Evolutionary conservation across 495 filamentous ascomycete genomes (phyloP).

Genomic region (Chaetomium tenue): DNA sequence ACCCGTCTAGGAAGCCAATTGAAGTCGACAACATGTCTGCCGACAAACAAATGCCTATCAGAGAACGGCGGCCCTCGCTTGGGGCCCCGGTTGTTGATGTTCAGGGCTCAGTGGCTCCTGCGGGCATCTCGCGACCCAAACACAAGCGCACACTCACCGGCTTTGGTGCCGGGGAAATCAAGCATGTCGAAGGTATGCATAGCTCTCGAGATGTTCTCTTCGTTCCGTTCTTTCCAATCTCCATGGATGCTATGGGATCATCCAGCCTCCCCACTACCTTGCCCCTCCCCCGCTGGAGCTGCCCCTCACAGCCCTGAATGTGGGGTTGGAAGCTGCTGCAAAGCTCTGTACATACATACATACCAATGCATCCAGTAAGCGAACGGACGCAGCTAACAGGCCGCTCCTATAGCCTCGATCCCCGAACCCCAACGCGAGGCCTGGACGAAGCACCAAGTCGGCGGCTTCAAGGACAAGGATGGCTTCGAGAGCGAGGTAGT

Average conservation of each 20-base stretch:
- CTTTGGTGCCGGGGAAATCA: slow-evolving; percentile 86
- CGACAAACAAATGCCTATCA: slow-evolving; percentile 31
- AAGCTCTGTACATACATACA: too few relatives aligned
- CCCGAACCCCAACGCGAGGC: slow-evolving; percentile 84
- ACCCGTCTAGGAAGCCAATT: background rate
- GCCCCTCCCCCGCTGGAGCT: background rate
- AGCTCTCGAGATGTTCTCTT: background rate
- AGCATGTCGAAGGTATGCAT: slow-evolving; percentile 71
- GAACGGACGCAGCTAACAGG: slow-evolving; percentile 23
- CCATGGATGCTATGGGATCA: background rate
- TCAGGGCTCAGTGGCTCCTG: slow-evolving; percentile 73
- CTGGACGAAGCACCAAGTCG: slow-evolving; percentile 75
- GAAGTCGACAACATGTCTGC: slow-evolving; percentile 37
- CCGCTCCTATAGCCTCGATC: slow-evolving; percentile 55
- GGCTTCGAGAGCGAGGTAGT: slow-evolving; percentile 75
- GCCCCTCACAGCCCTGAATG: slow-evolving; percentile 5
- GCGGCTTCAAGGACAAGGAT: slow-evolving; percentile 70
- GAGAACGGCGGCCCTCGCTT: slow-evolving; percentile 67
- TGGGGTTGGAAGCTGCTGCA: background rate
- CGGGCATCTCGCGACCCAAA: slow-evolving; percentile 73
- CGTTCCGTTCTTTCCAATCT: background rate
- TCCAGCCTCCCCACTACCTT: background rate
- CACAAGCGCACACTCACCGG: slow-evolving; percentile 94
- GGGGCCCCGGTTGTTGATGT: slow-evolving; percentile 80
- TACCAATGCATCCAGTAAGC: too few relatives aligned